Percentiles rank a stretch among this genome's conserved stretches.
Evolutionary conservation across 305 asterid genomes (phyloP).

Genomic region (Fraxinus dipetala): DNA sequence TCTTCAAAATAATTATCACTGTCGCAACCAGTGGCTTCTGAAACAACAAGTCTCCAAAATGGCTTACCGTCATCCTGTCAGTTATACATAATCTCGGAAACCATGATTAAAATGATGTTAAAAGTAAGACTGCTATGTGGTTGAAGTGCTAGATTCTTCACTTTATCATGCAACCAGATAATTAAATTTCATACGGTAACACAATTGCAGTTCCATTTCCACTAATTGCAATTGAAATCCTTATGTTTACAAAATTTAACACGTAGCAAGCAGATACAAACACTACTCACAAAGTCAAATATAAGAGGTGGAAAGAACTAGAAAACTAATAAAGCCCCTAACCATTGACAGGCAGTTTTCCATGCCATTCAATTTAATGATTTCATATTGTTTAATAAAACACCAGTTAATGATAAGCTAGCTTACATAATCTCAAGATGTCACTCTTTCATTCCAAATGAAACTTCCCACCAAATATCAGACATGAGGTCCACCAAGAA

Average conservation of each 20-base stretch:
- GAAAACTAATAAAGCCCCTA: not conserved
- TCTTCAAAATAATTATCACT: slow-evolving; percentile 70
- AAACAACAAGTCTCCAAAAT: slow-evolving; percentile 84
- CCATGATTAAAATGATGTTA: not conserved
- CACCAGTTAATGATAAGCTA: not conserved
- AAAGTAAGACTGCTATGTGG: not conserved
- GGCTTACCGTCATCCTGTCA: slow-evolving; percentile 87
- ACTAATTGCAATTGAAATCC: slow-evolving; percentile 1
- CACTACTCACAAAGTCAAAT: not conserved
- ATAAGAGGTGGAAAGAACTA: not conserved
- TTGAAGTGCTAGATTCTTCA: not conserved
- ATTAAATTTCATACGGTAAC: not conserved
- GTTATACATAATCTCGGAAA: not conserved
- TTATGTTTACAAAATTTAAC: not conserved
- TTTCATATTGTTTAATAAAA: not conserved
- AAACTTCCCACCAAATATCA: not conserved
- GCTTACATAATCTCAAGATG: not conserved
- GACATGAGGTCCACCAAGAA: not conserved
- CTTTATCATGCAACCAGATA: not conserved
- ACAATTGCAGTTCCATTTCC: not conserved
- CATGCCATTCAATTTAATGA: not conserved
- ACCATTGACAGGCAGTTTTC: not conserved
- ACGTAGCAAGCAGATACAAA: not conserved
- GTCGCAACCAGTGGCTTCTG: slow-evolving; percentile 83
- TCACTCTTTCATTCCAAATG: not conserved